Evolutionary conservation across 257 asterid species (phyloP).

Genomic region (Gynochthodes officinalis): DNA sequence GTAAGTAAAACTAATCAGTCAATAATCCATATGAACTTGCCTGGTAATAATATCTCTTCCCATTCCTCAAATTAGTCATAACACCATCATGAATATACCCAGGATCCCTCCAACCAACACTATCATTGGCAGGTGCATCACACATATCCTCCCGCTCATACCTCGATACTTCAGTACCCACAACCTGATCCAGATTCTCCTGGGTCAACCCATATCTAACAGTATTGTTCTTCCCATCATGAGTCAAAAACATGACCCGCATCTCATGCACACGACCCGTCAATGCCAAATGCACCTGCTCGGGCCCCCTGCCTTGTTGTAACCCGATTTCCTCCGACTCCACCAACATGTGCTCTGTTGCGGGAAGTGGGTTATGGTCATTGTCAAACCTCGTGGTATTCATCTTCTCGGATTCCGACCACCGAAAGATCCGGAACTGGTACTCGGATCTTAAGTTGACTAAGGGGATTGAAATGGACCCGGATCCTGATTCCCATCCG

Average conservation of each 20-base stretch:
- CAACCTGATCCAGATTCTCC: constrained; percentile 35
- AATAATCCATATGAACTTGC: constrained; percentile 24
- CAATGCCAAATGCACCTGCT: constrained; percentile 75
- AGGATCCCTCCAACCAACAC: constrained; percentile 87
- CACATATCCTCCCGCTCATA: constrained; percentile 83
- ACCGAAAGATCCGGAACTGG: constrained; percentile 75
- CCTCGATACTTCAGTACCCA: constrained; percentile 43
- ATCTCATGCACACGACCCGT: constrained; percentile 70
- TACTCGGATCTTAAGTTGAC: constrained; percentile 61
- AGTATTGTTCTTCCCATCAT: constrained; percentile 51
- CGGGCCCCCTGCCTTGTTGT: constrained; percentile 57
- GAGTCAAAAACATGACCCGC: constrained; percentile 88
- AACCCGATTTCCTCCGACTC: constrained; percentile 50
- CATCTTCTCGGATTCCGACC: constrained; percentile 51
- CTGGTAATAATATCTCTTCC: constrained; percentile 68
- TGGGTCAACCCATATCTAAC: constrained; percentile 59
- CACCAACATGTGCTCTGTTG: constrained; percentile 57
- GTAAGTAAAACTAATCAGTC: constrained; percentile 13
- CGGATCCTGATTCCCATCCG: constrained; percentile 70
- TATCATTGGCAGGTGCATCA: constrained; percentile 67
- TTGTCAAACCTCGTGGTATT: constrained; percentile 55
- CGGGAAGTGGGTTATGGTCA: constrained; percentile 75
- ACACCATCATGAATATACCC: constrained; percentile 80
- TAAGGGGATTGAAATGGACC: constrained; percentile 62
- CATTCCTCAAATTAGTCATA: constrained; percentile 51